phyloP scores from a whole-genome alignment of 371 early-diverging fungal genomes.

The Mortierella sp. region DNA sequence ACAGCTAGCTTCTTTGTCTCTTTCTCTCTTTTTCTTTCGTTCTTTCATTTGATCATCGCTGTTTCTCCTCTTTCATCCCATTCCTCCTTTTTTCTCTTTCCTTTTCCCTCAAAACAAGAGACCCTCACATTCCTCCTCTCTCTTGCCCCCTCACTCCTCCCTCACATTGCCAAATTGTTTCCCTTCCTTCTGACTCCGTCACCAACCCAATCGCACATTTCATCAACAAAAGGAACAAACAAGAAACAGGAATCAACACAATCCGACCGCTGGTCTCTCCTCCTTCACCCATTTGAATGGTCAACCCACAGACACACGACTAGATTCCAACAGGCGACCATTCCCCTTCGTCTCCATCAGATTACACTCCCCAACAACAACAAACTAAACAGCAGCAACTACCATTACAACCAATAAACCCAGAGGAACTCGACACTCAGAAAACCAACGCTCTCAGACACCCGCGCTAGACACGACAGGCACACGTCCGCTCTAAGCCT shows the following conservation, averaged over 20 bases:
- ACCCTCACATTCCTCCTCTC: neutral
- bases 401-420: neutral
- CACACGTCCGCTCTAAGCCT: neutral
- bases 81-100: neutral
- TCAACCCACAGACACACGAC: too few relatives aligned
- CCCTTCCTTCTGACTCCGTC: too few relatives aligned
- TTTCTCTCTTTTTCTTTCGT: neutral
- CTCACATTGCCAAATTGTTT: neutral
- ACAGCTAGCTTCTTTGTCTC: neutral
- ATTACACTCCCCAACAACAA: neutral
- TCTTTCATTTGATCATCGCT: constrained; percentile 5
- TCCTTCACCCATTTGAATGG: too few relatives aligned
- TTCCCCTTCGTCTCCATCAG: too few relatives aligned
- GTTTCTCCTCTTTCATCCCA: neutral
- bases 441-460: too few relatives aligned
- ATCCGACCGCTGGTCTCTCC: neutral
- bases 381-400: neutral
- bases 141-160: neutral
- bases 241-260: neutral
- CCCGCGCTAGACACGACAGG: neutral
- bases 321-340: too few relatives aligned
- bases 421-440: neutral
- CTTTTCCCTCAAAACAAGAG: neutral
- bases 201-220: neutral
- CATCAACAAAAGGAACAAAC: neutral